A percentile compares a stretch with the other conserved stretches of the same genome.
Evolutionary conservation across 495 filamentous ascomycete species (phyloP).

Genomic region (Emericellopsis terricola): DNA sequence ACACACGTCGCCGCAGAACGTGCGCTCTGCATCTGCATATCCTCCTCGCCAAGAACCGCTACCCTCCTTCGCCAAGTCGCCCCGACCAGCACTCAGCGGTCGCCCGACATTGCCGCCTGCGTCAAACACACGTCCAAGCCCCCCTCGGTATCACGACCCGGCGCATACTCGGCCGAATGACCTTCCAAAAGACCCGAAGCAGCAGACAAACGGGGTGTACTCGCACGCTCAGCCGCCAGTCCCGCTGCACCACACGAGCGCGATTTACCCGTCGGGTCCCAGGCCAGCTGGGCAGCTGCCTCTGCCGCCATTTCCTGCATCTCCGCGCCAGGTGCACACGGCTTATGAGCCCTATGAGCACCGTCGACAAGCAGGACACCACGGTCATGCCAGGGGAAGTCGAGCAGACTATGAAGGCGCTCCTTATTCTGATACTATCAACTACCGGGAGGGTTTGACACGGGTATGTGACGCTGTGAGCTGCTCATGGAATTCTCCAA

Average conservation of each 20-base stretch:
- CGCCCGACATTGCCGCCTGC: slow-evolving; percentile 14
- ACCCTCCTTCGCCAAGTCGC: slow-evolving; percentile 15
- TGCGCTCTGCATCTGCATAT: slow-evolving; percentile 12
- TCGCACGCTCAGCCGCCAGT: slow-evolving; percentile 8
- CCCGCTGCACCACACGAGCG: slow-evolving; percentile 14
- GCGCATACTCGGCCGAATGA: neutral
- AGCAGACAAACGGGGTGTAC: slow-evolving; percentile 8
- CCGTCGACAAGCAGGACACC: slow-evolving; percentile 23
- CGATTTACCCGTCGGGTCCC: slow-evolving; percentile 17
- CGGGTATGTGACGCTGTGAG: slow-evolving; percentile 12
- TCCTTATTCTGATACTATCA: slow-evolving; percentile 22
- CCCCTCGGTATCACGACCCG: slow-evolving; percentile 11
- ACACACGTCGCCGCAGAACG: slow-evolving; percentile 15
- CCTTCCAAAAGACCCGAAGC: neutral
- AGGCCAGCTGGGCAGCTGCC: slow-evolving; percentile 21
- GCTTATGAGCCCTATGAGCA: no score
- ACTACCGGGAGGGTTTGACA: slow-evolving; percentile 21
- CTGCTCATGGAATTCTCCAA: neutral
- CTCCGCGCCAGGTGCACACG: slow-evolving; percentile 14
- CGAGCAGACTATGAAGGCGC: slow-evolving; percentile 19
- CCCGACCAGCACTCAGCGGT: slow-evolving; percentile 10
- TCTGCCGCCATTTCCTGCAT: slow-evolving; percentile 21
- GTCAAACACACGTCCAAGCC: slow-evolving; percentile 11
- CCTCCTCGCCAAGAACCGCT: slow-evolving; percentile 11
- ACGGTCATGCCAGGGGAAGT: slow-evolving; percentile 12